phyloP scores from a whole-genome alignment of 2,329 filamentous ascomycete species.

The Microdochium nivale region DNA sequence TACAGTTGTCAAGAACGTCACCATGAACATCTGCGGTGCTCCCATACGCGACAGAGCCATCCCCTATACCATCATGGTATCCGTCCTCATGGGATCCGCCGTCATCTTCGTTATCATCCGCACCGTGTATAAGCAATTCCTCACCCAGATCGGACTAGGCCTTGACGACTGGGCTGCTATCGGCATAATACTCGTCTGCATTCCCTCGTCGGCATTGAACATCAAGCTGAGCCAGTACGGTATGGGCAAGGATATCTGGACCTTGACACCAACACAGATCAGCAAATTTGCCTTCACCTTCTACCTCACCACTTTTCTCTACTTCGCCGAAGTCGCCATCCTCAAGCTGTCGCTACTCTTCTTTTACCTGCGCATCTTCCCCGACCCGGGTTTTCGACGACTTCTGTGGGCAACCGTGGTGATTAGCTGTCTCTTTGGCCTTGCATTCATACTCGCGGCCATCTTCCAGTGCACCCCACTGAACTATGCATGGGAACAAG shows the following conservation, averaged over 20 bases:
- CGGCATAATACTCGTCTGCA: constrained; percentile 5
- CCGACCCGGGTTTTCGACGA: constrained; percentile 8
- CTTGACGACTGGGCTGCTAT: constrained; percentile 9
- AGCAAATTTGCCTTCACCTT: constrained; percentile 14
- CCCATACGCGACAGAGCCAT: constrained; percentile 7
- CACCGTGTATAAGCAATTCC: constrained; percentile 6
- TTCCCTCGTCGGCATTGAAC: constrained; percentile 8
- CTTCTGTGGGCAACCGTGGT: constrained; percentile 6
- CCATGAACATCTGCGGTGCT: constrained; percentile 8
- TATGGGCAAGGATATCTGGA: constrained; percentile 18
- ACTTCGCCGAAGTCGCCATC: constrained; percentile 16
- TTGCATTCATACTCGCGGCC: constrained; percentile 12
- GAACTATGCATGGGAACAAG: constrained; percentile 25
- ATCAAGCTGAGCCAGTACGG: constrained; percentile 9
- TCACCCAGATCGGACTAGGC: constrained; percentile 6
- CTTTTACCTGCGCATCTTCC: constrained; percentile 29
- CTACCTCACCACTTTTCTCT: constrained; percentile 11
- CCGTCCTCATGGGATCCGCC: constrained; percentile 5
- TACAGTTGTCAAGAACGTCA: constrained; percentile 8
- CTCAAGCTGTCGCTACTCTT: constrained; percentile 27
- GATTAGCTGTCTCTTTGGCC: constrained; percentile 15
- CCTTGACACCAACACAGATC: constrained; percentile 13
- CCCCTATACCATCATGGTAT: constrained; percentile 3
- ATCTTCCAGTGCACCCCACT: constrained; percentile 25
- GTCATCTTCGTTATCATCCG: constrained; percentile 8